Evolutionary conservation across 257 asterid genomes (phyloP), one percentile per base, ranked within the genome.

Genomic region (Galeopsis tetrahit): DNA sequence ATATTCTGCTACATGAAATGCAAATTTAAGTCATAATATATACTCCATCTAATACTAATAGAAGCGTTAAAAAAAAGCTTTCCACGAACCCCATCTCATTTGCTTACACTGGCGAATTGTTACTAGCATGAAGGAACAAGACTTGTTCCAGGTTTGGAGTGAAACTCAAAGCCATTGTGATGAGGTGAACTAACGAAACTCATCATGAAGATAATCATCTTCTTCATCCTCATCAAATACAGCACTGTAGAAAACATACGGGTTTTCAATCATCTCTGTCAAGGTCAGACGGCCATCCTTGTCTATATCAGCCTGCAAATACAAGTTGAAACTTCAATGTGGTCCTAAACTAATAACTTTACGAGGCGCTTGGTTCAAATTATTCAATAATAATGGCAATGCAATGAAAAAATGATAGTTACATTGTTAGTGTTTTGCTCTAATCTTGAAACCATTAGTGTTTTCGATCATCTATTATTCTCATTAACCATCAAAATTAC

Each of bases 241-340:
- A 13, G 99, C 96, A 46, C 96, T 88, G 49, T 94, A 94, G 88
- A 94, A 94, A 69, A 84, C 97, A 60, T 91, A 94, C 35, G 99
- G 97, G 69, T 79, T 89, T 15, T 88, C 97, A 52, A 91, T 82
- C 99, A 94, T 91, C 84, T 94, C 99, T 28, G 82, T 67, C 85
- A 91, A 76, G 73, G 87, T 82, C 70, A 94, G 84, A 40, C 93
- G 88, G 11, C 97, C 96, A 49, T 94, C 99, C 82, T 89, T 87
- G 77, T 94, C 88, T 35, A 84, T 48, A 85, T 94, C 99, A 35
- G 97, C 97, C 99, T 94, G 97, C 81, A 78, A 51, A 71, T 34
- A 13, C 46, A 28, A 71, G 6, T 21, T 53, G 31, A 61, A 74
- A 32, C 62, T 71, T 77, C 51, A 77, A 51, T 74, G 10, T 46